These are phyloP conservation scores for Leucoagaricus sp. DNA, from an alignment of 1,284 basidiomycete genomes.

Conservation along the genomic window DNA sequence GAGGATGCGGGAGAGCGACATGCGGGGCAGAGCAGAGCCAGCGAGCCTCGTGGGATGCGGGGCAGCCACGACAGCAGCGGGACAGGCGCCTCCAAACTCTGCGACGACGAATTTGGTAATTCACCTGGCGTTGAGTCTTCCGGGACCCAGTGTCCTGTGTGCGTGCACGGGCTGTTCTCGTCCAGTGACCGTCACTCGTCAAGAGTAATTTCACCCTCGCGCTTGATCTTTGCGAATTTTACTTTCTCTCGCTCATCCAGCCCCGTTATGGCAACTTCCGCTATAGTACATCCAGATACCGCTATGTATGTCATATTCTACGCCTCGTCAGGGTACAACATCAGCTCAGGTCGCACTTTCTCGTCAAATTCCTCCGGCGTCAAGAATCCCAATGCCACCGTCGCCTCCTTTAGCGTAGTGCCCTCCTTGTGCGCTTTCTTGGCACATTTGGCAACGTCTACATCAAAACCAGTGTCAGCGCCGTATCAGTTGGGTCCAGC, in stretches of 20 bases:
- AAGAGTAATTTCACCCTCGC: constrained; percentile 33
- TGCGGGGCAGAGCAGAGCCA: constrained; percentile 30
- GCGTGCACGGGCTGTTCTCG: constrained; percentile 22
- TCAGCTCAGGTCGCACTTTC: constrained; percentile 93
- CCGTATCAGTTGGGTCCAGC: constrained; percentile 5
- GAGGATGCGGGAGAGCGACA: constrained; percentile 77
- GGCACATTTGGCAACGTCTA: constrained; percentile 96
- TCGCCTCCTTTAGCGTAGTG: constrained; percentile 93
- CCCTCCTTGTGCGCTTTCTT: constrained; percentile 99
- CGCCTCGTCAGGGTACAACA: constrained; percentile 70
- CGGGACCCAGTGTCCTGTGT: neutral
- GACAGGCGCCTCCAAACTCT: constrained; percentile 15
- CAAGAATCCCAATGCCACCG: constrained; percentile 84
- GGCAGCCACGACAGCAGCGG: constrained; percentile 23
- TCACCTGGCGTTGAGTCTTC: constrained; percentile 16
- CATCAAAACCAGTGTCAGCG: constrained; percentile 13
- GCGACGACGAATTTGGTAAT: constrained; percentile 17
- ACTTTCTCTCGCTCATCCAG: constrained; percentile 13
- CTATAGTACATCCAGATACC: constrained; percentile 13
- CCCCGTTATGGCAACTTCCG: constrained; percentile 16
- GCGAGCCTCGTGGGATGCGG: constrained; percentile 31
- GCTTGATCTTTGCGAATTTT: constrained; percentile 34
- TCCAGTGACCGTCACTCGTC: constrained; percentile 8
- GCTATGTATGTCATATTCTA: constrained; percentile 11
- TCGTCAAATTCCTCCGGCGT: constrained; percentile 93